These are phyloP conservation scores for Leucoagaricus sp. DNA, from an alignment of 1,284 basidiomycete species.

Conservation along the genomic window DNA sequence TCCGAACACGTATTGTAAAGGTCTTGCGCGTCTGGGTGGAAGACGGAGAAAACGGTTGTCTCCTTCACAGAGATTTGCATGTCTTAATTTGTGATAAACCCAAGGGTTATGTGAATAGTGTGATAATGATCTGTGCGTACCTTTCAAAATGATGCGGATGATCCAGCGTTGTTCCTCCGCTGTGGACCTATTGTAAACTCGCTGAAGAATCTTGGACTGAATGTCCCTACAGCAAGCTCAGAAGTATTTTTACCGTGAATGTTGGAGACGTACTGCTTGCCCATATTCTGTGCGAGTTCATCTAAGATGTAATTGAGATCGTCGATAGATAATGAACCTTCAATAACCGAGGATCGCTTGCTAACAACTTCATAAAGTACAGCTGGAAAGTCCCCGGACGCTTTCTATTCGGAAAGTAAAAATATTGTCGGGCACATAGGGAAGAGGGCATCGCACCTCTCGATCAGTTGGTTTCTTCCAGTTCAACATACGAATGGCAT, in stretches of 20 bases:
- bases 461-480: slow-evolving; percentile 87
- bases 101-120: not conserved
- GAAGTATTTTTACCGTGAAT: no score
- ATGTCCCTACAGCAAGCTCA: slow-evolving; percentile 51
- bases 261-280: slow-evolving; percentile 55
- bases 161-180: slow-evolving; percentile 91
- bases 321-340: slow-evolving; percentile 75
- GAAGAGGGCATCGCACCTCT: slow-evolving; percentile 45
- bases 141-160: slow-evolving; percentile 90
- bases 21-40: slow-evolving; percentile 90
- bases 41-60: slow-evolving; percentile 82
- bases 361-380: slow-evolving; percentile 85
- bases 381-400: slow-evolving; percentile 83
- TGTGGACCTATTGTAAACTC: slow-evolving; percentile 77
- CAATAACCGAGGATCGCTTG: slow-evolving; percentile 81
- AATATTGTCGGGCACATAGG: slow-evolving; percentile 4
- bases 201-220: slow-evolving; percentile 74
- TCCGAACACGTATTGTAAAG: slow-evolving; percentile 95
- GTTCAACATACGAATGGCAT: slow-evolving; percentile 78
- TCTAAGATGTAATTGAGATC: slow-evolving; percentile 83
- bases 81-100: slow-evolving; percentile 41
- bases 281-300: slow-evolving; percentile 66
- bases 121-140: slow-evolving; percentile 37
- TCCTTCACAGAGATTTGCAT: slow-evolving; percentile 84
- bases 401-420: slow-evolving; percentile 40